Evolutionary conservation across 2,329 filamentous ascomycete genomes (phyloP).

Genomic region (Trichoderma arundinaceum): DNA sequence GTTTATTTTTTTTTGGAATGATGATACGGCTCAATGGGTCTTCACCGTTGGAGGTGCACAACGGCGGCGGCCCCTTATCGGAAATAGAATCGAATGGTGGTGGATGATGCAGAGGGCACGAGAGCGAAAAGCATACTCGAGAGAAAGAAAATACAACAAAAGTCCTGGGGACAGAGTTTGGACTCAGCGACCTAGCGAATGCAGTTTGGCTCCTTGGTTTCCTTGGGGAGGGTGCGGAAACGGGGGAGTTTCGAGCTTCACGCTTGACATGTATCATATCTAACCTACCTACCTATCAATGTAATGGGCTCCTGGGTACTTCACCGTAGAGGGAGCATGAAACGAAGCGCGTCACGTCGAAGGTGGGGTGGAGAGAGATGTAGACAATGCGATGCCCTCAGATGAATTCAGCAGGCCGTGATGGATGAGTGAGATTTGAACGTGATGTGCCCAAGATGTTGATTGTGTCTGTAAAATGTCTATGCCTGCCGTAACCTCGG

Average conservation of each 20-base stretch:
- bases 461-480: not conserved
- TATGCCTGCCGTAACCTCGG: not conserved
- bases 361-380: not conserved
- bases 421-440: not conserved
- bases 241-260: constrained; percentile 8
- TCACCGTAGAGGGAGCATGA: constrained; percentile 3
- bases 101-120: not conserved
- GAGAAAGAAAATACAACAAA: not conserved
- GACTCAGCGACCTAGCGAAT: not conserved
- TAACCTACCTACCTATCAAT: constrained; percentile 2
- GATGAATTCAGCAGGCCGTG: not conserved
- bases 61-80: not conserved
- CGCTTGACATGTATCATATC: constrained; percentile 28
- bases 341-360: constrained; percentile 13
- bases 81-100: constrained; percentile 3
- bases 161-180: not conserved
- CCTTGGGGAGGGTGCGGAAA: not conserved
- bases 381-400: not conserved
- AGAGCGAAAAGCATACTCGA: not conserved
- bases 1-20: constrained; percentile 9
- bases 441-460: not conserved
- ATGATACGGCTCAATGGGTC: not conserved
- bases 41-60: not conserved
- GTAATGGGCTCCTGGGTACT: constrained; percentile 10
- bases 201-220: not conserved